Evolutionary conservation across 2,329 filamentous ascomycete genomes (phyloP).

Genomic region (Phyllosticta citrichinensis): DNA sequence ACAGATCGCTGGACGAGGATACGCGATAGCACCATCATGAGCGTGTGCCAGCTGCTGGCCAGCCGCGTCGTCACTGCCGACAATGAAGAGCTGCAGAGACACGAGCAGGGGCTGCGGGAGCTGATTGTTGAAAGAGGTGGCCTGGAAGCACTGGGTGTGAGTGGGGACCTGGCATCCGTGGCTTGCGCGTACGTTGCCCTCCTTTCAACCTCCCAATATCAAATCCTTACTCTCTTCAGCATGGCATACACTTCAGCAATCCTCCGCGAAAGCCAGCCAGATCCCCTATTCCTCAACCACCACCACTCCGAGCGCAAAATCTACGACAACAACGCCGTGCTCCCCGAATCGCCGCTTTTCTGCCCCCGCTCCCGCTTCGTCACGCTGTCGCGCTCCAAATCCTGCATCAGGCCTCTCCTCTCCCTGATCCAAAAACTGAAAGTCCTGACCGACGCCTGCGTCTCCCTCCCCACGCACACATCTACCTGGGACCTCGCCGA

Average conservation of each 20-base stretch:
- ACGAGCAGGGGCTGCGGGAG: conserved; percentile 21
- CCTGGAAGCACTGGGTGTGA: conserved; percentile 20
- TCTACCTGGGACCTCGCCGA: neutral
- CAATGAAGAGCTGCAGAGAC: conserved; percentile 15
- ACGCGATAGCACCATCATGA: conserved; percentile 26
- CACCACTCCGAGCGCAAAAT: conserved; percentile 8
- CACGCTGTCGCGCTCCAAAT: conserved; percentile 18
- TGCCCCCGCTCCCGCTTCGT: conserved; percentile 19
- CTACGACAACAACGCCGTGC: neutral
- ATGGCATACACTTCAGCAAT: conserved; percentile 23
- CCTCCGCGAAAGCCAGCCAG: conserved; percentile 21
- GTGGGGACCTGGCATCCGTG: conserved; percentile 23
- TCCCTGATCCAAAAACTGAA: conserved; percentile 21
- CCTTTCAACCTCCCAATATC: neutral
- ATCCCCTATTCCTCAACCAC: conserved; percentile 19
- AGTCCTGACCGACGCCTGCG: conserved; percentile 22
- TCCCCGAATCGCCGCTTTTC: conserved; percentile 29
- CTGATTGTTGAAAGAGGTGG: conserved; percentile 28
- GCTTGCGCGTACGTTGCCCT: conserved; percentile 7
- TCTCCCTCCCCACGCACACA: conserved; percentile 9
- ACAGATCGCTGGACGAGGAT: conserved; percentile 15
- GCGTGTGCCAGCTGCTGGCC: conserved; percentile 26
- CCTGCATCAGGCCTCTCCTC: conserved; percentile 13
- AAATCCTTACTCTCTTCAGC: neutral
- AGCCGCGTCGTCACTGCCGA: conserved; percentile 23